A percentile compares a stretch with the other conserved stretches of the same genome.
phyloP scores from a whole-genome alignment of 2,329 filamentous ascomycete genomes.

The Teratosphaeria zuluensis region DNA sequence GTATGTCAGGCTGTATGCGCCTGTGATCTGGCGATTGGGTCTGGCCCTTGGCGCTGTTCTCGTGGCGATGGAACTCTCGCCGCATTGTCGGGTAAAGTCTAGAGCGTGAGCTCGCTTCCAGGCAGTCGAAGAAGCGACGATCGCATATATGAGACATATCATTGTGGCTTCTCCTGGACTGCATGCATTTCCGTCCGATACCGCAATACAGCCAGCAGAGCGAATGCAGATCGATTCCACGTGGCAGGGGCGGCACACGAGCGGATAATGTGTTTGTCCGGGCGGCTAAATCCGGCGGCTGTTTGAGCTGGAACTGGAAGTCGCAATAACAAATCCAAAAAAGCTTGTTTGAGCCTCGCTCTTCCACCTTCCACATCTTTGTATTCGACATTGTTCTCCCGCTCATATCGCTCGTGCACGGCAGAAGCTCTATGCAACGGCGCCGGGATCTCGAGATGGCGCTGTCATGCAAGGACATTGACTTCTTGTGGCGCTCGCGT shows the following conservation, averaged over 20 bases:
- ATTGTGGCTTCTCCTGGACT: neutral
- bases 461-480: neutral
- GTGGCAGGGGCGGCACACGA: neutral
- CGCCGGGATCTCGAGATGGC: too few species aligned
- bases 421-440: neutral
- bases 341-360: neutral
- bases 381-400: neutral
- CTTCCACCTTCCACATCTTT: neutral
- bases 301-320: neutral
- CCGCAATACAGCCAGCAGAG: neutral
- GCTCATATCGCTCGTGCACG: neutral
- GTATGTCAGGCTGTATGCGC: neutral
- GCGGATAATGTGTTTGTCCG: neutral
- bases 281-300: neutral
- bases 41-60: neutral
- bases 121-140: neutral
- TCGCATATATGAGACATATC: neutral
- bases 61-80: too few species aligned
- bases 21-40: neutral
- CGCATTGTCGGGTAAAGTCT: too few species aligned
- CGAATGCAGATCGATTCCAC: neutral
- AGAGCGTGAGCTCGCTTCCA: neutral
- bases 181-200: neutral
- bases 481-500: neutral
- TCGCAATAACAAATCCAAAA: neutral